phyloP scores from a whole-genome alignment of 352 stramenopile species.

The Phytophthora tentaculata region DNA sequence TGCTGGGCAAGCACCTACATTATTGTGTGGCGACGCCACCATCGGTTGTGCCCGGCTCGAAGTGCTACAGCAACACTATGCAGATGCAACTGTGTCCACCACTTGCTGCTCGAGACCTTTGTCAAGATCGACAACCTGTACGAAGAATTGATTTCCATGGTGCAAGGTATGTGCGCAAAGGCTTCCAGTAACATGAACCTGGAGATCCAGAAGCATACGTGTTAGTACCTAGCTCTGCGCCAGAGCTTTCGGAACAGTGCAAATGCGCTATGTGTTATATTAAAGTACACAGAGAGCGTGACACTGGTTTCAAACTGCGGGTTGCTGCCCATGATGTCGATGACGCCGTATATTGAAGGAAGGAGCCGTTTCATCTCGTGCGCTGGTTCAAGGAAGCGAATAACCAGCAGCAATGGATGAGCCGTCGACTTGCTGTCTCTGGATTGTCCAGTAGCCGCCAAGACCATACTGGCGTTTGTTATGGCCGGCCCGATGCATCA shows the following conservation, averaged over 20 bases:
- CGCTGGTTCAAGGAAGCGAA: conserved; percentile 11
- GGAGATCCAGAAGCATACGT: background rate
- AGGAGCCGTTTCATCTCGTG: conserved; percentile 18
- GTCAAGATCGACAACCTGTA: background rate
- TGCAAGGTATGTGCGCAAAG: background rate
- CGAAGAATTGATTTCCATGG: background rate
- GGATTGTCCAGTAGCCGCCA: conserved; percentile 39
- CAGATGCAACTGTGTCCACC: no score
- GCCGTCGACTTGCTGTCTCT: conserved; percentile 61
- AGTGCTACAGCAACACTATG: no score
- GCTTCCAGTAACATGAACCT: background rate
- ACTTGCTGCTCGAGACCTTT: no score
- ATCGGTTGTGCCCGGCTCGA: no score
- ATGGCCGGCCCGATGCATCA: conserved; percentile 39
- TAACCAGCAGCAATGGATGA: conserved; percentile 15
- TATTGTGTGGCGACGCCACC: no score
- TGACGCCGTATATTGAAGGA: conserved; percentile 5
- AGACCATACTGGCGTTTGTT: conserved; percentile 19
- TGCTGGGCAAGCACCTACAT: no score
- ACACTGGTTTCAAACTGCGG: no score
- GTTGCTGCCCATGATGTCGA: no score
- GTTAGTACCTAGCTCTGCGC: no score
- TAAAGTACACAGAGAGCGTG: no score
- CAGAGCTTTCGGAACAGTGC: no score
- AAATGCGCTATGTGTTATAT: no score